Base-by-base conservation (phyloP, 768 basidiomycete genomes). In the Tricholoma bakamatsutake region DNA sequence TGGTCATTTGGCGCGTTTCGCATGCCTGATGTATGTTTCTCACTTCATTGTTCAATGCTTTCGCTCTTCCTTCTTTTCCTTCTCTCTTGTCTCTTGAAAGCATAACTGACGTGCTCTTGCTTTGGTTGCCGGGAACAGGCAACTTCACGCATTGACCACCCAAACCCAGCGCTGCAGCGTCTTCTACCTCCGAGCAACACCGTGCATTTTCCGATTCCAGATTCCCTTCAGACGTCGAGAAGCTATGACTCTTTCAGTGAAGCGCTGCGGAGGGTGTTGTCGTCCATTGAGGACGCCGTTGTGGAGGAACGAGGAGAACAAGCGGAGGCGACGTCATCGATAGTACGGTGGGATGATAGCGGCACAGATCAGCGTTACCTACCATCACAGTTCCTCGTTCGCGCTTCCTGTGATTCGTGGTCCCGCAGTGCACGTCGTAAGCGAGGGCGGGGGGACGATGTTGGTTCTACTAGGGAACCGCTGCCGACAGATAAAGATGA, bases 1-100 rank as follows among this genome's bases (percentile, higher is more conserved):
- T 98, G 96, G 96, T 93, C 90, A 0, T 84, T 86, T 53, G 73
- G 71, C 2, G 76, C 79, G 28, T 67, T 66, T 12, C 82, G 83
- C 6, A 71, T 97, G 30, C 85, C 91, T 1, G 93, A 97, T 59
- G 96, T 94, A 66, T 51, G 90, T 35, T 12, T 21, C 24, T 34
- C 39, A 5, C 46, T 24, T 3, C 33, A 40, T 30, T 31, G 15
- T 37, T 12, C 11, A 5, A 30, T 17, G 39, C 18, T 11, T 30
- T 35, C 21, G 21, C 21, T 1, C 21, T 24, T 24, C 21, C 21
- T 24, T 24, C 3, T 3, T 3, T 24, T 24, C 21, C 33, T 52
- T 18, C 17, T 40, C 42, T 7, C 33, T 37, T 15, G 35, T 43
- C 28, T 47, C 27, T 43, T 17, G 17, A 4, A 13, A 37, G 17